Evolutionary conservation across 108 stramenopile species (phyloP), one percentile per base, ranked within the genome.

Genomic region (Fragilaria radians): DNA sequence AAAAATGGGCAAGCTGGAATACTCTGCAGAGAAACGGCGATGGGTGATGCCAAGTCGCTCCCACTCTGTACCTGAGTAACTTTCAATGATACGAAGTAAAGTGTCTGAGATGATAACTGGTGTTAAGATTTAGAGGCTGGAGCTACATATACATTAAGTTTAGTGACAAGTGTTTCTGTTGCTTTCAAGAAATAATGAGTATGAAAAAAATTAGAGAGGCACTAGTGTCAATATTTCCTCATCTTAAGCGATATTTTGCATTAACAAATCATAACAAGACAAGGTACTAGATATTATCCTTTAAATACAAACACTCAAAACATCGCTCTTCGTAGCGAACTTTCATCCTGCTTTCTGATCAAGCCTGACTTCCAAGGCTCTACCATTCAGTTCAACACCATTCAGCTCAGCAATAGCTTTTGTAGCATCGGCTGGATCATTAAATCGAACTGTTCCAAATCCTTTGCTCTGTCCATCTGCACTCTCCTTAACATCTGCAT

Each of bases 381-480:
- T 74, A 17, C 88, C 93, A 50, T 79, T 62, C 45, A 95, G 77
- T 53, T 89, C 85, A 26, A 54, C 72, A 33, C 95, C 95, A 63
- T 94, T 80, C 42, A 96, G 59, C 45, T 59, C 42, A 5, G 58
- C 52, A 59, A 98, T 95, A 1, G 97, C 97, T 7, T 60, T 62
- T 46, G 66, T 46, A 5, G 97, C 97, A 63, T 93, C 95, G 57
- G 70, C 73, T 34, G 84, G 77, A n/a, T 64, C 73, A 17, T 54
- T 63, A 65, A 88, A 96, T 14, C 88, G 81, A 14, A 98, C 90
- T 26, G 83, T 86, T 25, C 92, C 97, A 66, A 71, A 95, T 21
- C 95, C 95, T 61, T 78, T 86, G 48, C 83, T 86, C 42, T 68
- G 61, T 18, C 88, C 89, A 57, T 77, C 83, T 18, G 54, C 51